Evolutionary conservation across 2,329 filamentous ascomycete genomes (phyloP).

Genomic region (Neofusicoccum sp.): DNA sequence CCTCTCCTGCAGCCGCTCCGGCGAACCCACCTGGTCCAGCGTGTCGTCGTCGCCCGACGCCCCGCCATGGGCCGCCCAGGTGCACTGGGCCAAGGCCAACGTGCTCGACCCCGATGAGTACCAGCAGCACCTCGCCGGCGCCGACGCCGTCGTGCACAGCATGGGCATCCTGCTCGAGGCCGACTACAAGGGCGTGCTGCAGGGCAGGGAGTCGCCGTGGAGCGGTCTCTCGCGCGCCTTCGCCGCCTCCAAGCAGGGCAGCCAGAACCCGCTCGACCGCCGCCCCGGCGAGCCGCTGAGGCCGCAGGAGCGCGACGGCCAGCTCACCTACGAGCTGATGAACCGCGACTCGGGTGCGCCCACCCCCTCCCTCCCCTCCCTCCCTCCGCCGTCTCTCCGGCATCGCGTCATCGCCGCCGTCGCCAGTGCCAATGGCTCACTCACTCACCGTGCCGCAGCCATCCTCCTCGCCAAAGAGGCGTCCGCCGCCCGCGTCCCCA

Average conservation of each 20-base stretch:
- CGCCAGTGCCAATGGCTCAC: background rate
- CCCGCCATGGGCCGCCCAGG: slow-evolving; percentile 77
- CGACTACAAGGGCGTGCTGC: slow-evolving; percentile 92
- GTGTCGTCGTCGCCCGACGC: slow-evolving; percentile 69
- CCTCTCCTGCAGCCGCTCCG: slow-evolving; percentile 68
- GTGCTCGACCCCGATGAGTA: slow-evolving; percentile 82
- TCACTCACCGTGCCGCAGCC: slow-evolving; percentile 47
- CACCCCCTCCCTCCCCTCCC: background rate
- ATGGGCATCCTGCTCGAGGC: slow-evolving; percentile 96
- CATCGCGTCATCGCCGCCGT: background rate
- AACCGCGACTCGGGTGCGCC: slow-evolving; percentile 71
- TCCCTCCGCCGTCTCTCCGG: too few relatives aligned
- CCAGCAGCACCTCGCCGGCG: slow-evolving; percentile 68
- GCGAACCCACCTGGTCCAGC: slow-evolving; percentile 79
- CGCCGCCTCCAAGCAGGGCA: slow-evolving; percentile 59
- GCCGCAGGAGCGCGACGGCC: slow-evolving; percentile 65
- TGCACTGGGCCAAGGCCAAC: slow-evolving; percentile 86
- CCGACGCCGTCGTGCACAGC: slow-evolving; percentile 85
- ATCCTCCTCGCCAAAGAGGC: slow-evolving; percentile 80
- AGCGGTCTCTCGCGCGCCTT: slow-evolving; percentile 77
- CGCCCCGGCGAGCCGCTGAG: slow-evolving; percentile 58
- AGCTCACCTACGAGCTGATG: slow-evolving; percentile 95
- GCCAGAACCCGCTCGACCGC: slow-evolving; percentile 68
- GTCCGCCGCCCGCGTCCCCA: slow-evolving; percentile 59
- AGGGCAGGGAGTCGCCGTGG: slow-evolving; percentile 78